phyloP scores from a whole-genome alignment of 306 rosid genomes.

The Castanea crenata region DNA sequence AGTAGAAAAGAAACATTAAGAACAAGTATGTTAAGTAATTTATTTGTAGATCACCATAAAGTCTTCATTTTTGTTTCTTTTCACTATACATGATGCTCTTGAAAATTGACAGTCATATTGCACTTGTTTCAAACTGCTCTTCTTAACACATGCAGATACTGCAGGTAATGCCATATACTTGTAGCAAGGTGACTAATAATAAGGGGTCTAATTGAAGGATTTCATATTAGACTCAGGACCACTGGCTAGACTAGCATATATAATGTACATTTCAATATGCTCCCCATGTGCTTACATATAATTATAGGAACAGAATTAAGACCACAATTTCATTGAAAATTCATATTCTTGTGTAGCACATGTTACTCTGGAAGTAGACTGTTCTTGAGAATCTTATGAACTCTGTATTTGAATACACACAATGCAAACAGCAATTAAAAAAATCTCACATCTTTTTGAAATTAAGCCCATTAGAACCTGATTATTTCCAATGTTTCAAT shows the following conservation, averaged over 20 bases:
- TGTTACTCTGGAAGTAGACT: not conserved
- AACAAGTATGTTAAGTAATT: not conserved
- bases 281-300: not conserved
- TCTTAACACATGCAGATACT: not conserved
- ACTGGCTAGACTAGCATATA: not conserved
- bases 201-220: not conserved
- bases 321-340: not conserved
- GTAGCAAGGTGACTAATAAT: not conserved
- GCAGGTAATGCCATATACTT: too few species aligned
- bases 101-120: not conserved
- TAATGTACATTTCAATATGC: not conserved
- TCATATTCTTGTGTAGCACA: constrained; percentile 3
- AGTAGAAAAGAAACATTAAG: not conserved
- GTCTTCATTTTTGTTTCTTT: not conserved
- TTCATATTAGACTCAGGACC: not conserved
- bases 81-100: not conserved
- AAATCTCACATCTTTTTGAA: not conserved
- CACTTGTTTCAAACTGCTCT: not conserved
- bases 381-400: constrained; percentile 8
- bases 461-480: not conserved
- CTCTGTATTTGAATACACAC: not conserved
- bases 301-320: not conserved
- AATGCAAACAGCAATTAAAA: not conserved
- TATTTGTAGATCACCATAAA: not conserved
- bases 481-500: not conserved